Evolutionary conservation across 352 stramenopile genomes (phyloP).

Genomic region (Globisporangium rhizosaccharum): DNA sequence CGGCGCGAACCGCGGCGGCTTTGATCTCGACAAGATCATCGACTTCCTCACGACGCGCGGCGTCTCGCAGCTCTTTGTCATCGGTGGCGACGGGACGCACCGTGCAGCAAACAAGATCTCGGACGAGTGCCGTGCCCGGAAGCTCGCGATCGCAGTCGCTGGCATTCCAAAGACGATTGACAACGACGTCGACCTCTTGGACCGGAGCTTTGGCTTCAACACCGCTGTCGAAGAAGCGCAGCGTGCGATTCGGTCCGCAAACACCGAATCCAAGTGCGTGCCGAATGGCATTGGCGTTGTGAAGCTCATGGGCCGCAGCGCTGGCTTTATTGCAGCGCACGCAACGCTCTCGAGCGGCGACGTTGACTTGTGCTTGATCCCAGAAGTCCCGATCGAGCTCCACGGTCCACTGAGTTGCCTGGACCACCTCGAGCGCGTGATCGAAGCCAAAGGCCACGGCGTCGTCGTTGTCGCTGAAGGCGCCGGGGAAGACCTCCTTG

Average conservation of each 20-base stretch:
- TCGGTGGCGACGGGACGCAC: constrained; percentile 95
- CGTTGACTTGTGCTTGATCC: constrained; percentile 97
- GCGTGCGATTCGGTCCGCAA: too few relatives aligned
- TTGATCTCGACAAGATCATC: too few relatives aligned
- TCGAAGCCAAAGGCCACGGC: constrained; percentile 95
- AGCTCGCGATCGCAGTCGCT: constrained; percentile 91
- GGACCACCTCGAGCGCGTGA: constrained; percentile 87
- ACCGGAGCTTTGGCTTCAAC: too few relatives aligned
- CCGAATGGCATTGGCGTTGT: constrained; percentile 98
- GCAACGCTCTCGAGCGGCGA: constrained; percentile 93
- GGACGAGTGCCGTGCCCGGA: constrained; percentile 62
- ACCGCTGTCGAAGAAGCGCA: too few relatives aligned
- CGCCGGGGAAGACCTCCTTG: too few relatives aligned
- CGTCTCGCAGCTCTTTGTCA: too few relatives aligned
- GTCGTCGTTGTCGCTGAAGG: constrained; percentile 96
- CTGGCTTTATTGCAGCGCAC: constrained; percentile 68
- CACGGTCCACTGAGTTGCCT: constrained; percentile 89
- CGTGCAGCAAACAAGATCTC: constrained; percentile 91
- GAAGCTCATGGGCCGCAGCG: constrained; percentile 97
- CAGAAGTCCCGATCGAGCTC: constrained; percentile 95
- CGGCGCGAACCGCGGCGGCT: too few relatives aligned
- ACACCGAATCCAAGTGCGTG: constrained; percentile 90
- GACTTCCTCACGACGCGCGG: too few relatives aligned
- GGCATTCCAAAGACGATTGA: constrained; percentile 76
- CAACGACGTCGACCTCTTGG: too few relatives aligned